Evolutionary conservation across 2,329 filamentous ascomycete species (phyloP), one percentile per base, ranked within the genome.

Genomic region (Microcera coccophila): DNA sequence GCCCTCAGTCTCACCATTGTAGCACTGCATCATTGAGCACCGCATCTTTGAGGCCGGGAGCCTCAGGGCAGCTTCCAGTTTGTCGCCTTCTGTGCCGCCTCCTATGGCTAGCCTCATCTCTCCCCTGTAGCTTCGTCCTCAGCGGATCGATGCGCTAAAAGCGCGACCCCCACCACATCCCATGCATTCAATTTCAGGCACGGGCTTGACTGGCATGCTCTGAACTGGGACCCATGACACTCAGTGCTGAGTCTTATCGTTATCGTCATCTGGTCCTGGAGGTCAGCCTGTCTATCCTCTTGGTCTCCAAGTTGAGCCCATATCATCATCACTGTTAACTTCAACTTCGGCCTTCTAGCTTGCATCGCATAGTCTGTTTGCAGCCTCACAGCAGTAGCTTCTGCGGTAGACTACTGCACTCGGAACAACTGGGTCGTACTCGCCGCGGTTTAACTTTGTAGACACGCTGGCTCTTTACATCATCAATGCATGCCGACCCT

Each of bases 381-480:
- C 7, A 26, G 22, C 22, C 7, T 26, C 22, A 26, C 7, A 26
- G 12, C 22, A 12, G 22, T 26, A 26, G 22, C 22, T 26, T 12
- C 22, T 26, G 22, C 12, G 7, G 22, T 26, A 26, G 22, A 12
- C 22, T 26, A 26, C 22, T 12, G 22, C 22, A 7, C 22, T 26
- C 22, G 7, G 12, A 26, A 12, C 22, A 26, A 12, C n/a, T n/a
- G n/a, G n/a, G n/a, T n/a, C n/a, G n/a, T n/a, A n/a, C n/a, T n/a
- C n/a, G n/a, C n/a, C n/a, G n/a, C n/a, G n/a, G n/a, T 56, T 48
- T 38, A 40, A 49, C 38, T 41, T 45, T 53, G 43, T 42, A 55
- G 55, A 55, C 55, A 58, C 53, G 55, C 47, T 52, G 51, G 45
- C 45, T 46, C 43, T 58, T n/a, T 57, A 49, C 55, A 52, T 55